Percentiles rank a stretch among this genome's conserved stretches.
Evolutionary conservation across 2,329 filamentous ascomycete genomes (phyloP).

Genomic region (Alternaria infectoria): DNA sequence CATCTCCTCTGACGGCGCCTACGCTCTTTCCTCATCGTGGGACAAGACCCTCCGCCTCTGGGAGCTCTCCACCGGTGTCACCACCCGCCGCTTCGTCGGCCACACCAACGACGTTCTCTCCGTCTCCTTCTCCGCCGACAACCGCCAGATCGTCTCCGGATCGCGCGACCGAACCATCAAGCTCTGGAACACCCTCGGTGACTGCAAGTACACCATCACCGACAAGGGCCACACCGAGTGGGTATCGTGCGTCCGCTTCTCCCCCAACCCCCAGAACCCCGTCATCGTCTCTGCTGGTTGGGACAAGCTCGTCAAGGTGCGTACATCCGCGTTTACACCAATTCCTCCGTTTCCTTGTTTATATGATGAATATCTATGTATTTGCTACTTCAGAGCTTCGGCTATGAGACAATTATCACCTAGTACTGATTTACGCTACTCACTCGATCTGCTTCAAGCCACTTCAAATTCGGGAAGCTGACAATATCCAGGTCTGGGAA

Average conservation of each 20-base stretch:
- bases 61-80: constrained; percentile 97
- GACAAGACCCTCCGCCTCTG: constrained; percentile 99
- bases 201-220: constrained; percentile 99
- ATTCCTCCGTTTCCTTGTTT: constrained; percentile 37
- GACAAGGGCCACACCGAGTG: constrained; percentile 99
- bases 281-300: constrained; percentile 98
- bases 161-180: constrained; percentile 99
- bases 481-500: constrained; percentile 86
- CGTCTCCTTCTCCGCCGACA: constrained; percentile 99
- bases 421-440: constrained; percentile 69
- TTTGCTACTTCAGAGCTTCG: constrained; percentile 99
- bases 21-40: constrained; percentile 98
- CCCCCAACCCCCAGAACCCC: constrained; percentile 99
- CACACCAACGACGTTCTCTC: constrained; percentile 99
- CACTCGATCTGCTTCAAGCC: not conserved
- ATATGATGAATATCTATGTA: constrained; percentile 96
- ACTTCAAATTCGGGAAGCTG: constrained; percentile 24
- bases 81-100: constrained; percentile 97
- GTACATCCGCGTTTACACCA: constrained; percentile 49
- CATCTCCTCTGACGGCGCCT: constrained; percentile 99
- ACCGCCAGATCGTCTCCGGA: constrained; percentile 99
- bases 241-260: constrained; percentile 99
- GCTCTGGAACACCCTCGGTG: constrained; percentile 99
- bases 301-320: constrained; percentile 99
- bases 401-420: constrained; percentile 99